A percentile compares a stretch with the other conserved stretches of the same genome.
phyloP scores from a whole-genome alignment of 768 basidiomycete genomes.

The Termitomyces eurrhizus region DNA sequence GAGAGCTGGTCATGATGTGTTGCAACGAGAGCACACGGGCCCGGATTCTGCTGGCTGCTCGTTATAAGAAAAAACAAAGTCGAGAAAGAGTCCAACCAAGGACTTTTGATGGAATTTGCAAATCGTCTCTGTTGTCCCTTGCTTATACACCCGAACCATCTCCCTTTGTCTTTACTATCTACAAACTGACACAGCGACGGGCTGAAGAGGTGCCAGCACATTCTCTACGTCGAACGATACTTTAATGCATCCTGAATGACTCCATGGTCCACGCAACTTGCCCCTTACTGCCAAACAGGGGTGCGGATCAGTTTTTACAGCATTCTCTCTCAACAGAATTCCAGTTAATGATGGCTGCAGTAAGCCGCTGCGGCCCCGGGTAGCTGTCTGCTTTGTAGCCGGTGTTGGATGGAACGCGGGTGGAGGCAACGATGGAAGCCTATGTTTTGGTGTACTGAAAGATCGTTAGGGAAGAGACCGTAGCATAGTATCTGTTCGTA shows the following conservation, averaged over 20 bases:
- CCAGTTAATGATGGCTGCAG: conserved; percentile 9
- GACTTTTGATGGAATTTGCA: conserved; percentile 16
- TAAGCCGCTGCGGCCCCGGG: conserved; percentile 12
- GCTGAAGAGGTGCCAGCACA: conserved; percentile 43
- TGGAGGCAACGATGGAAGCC: conserved; percentile 60
- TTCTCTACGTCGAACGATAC: conserved; percentile 42
- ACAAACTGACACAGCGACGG: conserved; percentile 33
- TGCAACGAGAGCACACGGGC: conserved; percentile 20
- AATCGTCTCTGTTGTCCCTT: conserved; percentile 26
- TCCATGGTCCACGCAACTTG: conserved; percentile 52
- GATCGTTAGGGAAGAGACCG: conserved; percentile 9
- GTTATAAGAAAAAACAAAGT: conserved; percentile 26
- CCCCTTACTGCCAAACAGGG: conserved; percentile 17
- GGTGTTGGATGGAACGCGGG: conserved; percentile 41
- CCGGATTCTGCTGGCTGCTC: conserved; percentile 25
- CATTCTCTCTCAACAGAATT: conserved; percentile 3
- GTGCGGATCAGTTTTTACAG: conserved; percentile 7
- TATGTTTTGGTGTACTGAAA: conserved; percentile 52
- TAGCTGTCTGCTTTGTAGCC: conserved; percentile 13
- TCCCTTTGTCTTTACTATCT: conserved; percentile 3
- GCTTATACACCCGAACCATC: conserved; percentile 22
- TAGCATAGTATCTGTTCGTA: conserved; percentile 16
- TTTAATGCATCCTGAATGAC: conserved; percentile 44
- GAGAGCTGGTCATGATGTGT: conserved; percentile 72
- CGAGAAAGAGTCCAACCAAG: conserved; percentile 21